Evolutionary conservation across 345 rosid genomes (phyloP), one percentile per base, ranked within the genome.

Genomic region (Erodium maritimum): DNA sequence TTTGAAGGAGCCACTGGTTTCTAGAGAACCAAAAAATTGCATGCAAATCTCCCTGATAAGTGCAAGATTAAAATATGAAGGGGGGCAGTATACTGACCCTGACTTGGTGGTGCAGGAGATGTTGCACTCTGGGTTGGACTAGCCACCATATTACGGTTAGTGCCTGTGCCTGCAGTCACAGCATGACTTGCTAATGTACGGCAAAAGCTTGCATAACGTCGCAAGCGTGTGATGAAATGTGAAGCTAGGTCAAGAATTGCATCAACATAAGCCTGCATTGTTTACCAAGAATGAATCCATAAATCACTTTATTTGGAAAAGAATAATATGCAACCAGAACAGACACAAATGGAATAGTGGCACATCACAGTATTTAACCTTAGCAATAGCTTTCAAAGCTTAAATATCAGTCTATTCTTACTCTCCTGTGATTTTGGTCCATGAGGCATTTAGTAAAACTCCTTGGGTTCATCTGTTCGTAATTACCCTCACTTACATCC

Each of bases 121-220:
- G 87, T 73, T 17, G 93, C 64, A 75, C 79, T 87, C 75, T 85
- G 99, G 62, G 93, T 84, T 56, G 99, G 96, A 80, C 85, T 80
- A 48, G 96, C 63, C 66, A 82, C 94, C 77, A 82, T 72, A 75
- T 58, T 89, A 62, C 97, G 95, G 61, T 81, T 94, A 68, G 76
- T 87, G 62, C 97, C 93, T 58, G 95, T 74, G 69, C 96, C 97
- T 22, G 99, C 87, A 57, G 84, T 81, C 67, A 85, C 96, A 67
- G 99, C 97, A 77, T 90, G 97, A 68, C 77, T 87, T 0, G 99
- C 97, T 74, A 90, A 84, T 65, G 99, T 90, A 62, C 97, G 97
- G 60, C 99, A 94, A 77, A 94, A 94, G 77, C 97, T 94, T 45
- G 97, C 95, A 83, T 94, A 94, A 48, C 99, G 96, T 42, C 97